Base-by-base conservation (phyloP, 2,329 filamentous ascomycete species). In the Hymenoscyphus infarciens region DNA sequence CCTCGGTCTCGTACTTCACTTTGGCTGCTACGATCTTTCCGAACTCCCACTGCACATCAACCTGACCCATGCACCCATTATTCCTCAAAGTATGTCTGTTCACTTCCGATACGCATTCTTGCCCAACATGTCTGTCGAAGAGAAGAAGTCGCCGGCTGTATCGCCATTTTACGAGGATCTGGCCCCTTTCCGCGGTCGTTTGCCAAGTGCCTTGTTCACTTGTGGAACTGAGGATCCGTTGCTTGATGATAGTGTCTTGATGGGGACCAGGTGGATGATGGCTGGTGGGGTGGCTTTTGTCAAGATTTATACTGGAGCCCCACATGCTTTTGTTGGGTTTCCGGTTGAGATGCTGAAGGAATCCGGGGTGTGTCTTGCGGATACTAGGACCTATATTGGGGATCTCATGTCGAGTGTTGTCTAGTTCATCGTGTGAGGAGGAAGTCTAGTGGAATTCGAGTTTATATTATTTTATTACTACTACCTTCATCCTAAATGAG, bases 171-270 rank as follows among this genome's bases (percentile, higher is more conserved):
- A 80, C 68, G 78, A 78, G 13, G 76, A 84, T 62, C 54, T 81
- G n/a, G 62, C 52, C 56, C 74, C 33, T 67, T 74, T 62, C 10
- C 52, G 69, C 67, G 70, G 68, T 55, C 71, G 71, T 60, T 70
- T 84, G n/a, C 83, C 82, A 27, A 78, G 79, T 0, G 82, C 82
- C 2, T 68, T 86, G 22, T 86, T 85, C 66, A 76, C 79, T 0
- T 81, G 79, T 63, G 83, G 83, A 0, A 85, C 82, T 5, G 77
- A 81, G 63, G 83, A 86, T 71, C 77, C 77, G 5, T 66, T 86
- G 63, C 68, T 86, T 0, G 77, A 81, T 67, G 83, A 86, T 69
- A 77, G 77, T 10, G 67, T 86, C 59, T 67, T 83, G 0, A 85
- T 86, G 83, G 75, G 76, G 3, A 73, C 76, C 1, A 84, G 83